Conservation (phyloP, 1,284 basidiomycete genomes). For the Gymnopus androsaceus region DNA sequence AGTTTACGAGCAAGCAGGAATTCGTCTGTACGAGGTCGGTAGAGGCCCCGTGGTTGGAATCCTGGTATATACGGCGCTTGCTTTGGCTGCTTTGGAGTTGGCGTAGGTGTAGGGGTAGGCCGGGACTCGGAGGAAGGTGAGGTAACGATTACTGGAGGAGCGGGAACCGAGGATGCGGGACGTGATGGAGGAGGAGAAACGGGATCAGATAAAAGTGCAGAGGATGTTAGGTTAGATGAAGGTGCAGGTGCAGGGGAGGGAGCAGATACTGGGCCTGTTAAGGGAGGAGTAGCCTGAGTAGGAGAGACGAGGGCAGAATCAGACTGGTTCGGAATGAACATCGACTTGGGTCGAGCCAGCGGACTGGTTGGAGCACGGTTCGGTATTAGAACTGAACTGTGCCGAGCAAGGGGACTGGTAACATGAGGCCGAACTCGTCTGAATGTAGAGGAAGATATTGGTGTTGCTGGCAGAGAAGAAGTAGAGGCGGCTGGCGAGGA, state of each 20-base stretch:
- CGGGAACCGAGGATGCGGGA: conserved; percentile 6
- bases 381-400: neutral
- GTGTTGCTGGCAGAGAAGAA: conserved; percentile 1
- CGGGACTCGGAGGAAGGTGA: conserved; percentile 12
- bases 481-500: neutral
- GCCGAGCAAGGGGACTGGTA: conserved; percentile 18
- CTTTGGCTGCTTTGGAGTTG: conserved; percentile 10
- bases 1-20: conserved; percentile 63
- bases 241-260: neutral
- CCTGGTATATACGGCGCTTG: conserved; percentile 73
- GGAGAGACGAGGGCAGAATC: neutral
- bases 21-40: conserved; percentile 73
- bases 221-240: neutral
- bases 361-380: neutral
- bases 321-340: conserved; percentile 1
- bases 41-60: conserved; percentile 79
- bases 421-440: conserved; percentile 54
- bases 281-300: neutral
- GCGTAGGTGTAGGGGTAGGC: conserved; percentile 11
- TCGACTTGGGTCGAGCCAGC: neutral
- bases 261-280: neutral
- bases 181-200: conserved; percentile 11
- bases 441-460: conserved; percentile 50
- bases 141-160: conserved; percentile 16
- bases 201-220: neutral